Percentiles rank a stretch among this genome's conserved stretches.
These are phyloP conservation scores for Triglochin maritima DNA, from an alignment of 106 monocot species.

Conservation along the genomic window DNA sequence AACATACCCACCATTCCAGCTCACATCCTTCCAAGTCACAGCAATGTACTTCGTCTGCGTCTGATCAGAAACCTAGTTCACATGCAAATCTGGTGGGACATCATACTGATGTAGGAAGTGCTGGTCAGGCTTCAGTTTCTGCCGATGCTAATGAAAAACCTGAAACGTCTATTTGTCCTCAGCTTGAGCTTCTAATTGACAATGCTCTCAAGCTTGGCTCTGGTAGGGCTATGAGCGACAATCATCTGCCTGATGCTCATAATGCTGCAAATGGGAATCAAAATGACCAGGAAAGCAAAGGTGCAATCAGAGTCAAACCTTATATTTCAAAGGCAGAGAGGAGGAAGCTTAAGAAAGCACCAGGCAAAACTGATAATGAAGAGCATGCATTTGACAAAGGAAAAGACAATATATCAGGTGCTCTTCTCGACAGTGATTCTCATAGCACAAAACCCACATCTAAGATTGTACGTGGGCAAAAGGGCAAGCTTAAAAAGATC, in stretches of 20 bases:
- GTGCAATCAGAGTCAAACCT: slow-evolving; percentile 54
- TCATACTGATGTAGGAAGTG: slow-evolving; percentile 3
- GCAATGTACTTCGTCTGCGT: not conserved
- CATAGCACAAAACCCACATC: slow-evolving; percentile 19
- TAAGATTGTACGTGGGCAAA: slow-evolving; percentile 74
- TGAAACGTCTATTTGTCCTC: slow-evolving; percentile 34
- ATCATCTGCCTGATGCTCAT: slow-evolving; percentile 16
- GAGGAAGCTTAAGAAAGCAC: slow-evolving; percentile 69
- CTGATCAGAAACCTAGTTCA: not conserved
- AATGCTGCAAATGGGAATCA: slow-evolving; percentile 17
- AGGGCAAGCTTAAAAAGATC: slow-evolving; percentile 87
- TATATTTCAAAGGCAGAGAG: slow-evolving; percentile 85
- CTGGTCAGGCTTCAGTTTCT: not conserved
- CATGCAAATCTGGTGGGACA: slow-evolving; percentile 8
- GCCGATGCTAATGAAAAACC: slow-evolving; percentile 19
- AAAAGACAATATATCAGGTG: slow-evolving; percentile 9
- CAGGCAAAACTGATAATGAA: slow-evolving; percentile 13
- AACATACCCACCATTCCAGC: slow-evolving; percentile 12
- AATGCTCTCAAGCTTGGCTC: slow-evolving; percentile 73
- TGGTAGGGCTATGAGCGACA: slow-evolving; percentile 34
- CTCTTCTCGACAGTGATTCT: slow-evolving; percentile 16
- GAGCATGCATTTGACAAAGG: slow-evolving; percentile 12
- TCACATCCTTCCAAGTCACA: slow-evolving; percentile 4
- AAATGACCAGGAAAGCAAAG: slow-evolving; percentile 26
- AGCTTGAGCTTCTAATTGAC: slow-evolving; percentile 85